These are phyloP conservation scores for Jackrogersella multiformis DNA, from an alignment of 495 filamentous ascomycete genomes.

Conservation along the genomic window DNA sequence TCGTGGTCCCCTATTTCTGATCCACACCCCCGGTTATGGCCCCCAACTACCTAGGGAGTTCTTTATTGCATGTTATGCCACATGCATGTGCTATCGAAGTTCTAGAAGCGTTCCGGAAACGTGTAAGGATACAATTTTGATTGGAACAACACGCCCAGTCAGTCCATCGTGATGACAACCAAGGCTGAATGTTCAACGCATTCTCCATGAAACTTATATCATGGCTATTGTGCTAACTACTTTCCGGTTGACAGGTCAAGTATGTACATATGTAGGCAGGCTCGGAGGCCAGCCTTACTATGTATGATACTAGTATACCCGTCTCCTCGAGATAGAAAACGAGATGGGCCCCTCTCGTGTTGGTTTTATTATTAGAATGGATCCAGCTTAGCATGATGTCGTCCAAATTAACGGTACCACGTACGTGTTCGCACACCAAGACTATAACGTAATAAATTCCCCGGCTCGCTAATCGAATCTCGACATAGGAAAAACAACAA, in stretches of 20 bases:
- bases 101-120: conserved; percentile 21
- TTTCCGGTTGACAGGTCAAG: too few species aligned
- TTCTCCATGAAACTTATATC: too few species aligned
- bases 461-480: conserved; percentile 19
- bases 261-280: not conserved
- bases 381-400: conserved; percentile 16
- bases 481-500: conserved; percentile 2
- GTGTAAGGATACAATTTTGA: not conserved
- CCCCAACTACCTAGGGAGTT: conserved; percentile 17
- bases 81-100: conserved; percentile 5
- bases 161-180: not conserved
- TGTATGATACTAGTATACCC: too few species aligned
- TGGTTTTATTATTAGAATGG: conserved; percentile 28
- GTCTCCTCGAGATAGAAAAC: not conserved
- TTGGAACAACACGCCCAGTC: too few species aligned
- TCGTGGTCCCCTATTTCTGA: not conserved
- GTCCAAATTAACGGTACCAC: not conserved
- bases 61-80: not conserved
- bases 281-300: not conserved
- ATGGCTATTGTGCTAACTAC: too few species aligned
- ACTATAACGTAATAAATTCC: conserved; percentile 11
- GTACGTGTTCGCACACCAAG: not conserved
- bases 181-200: too few species aligned
- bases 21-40: conserved; percentile 9
- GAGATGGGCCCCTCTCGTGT: not conserved